phyloP scores from a whole-genome alignment of 2,329 filamentous ascomycete genomes.

The Penicillium digitatum region DNA sequence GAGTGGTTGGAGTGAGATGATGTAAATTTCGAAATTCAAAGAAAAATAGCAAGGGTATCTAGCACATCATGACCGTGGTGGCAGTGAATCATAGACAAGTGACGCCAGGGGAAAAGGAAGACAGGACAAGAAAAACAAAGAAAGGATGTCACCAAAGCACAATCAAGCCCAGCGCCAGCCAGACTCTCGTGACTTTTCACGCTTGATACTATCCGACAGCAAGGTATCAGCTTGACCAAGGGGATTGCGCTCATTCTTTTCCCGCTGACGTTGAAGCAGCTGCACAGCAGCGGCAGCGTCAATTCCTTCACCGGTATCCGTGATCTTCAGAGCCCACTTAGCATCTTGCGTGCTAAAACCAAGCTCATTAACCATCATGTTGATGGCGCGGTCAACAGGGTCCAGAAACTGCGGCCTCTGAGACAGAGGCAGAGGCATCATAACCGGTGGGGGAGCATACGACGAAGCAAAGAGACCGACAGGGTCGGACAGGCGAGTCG shows the following conservation, averaged over 20 bases:
- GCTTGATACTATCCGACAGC: slow-evolving; percentile 26
- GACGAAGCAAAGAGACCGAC: slow-evolving; percentile 10
- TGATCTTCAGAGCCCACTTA: slow-evolving; percentile 55
- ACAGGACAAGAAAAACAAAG: not conserved
- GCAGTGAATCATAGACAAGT: not conserved
- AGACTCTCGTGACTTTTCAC: slow-evolving; percentile 24
- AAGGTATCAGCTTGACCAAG: slow-evolving; percentile 17
- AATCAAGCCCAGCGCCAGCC: slow-evolving; percentile 42
- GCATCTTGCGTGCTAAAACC: slow-evolving; percentile 56
- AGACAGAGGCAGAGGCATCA: slow-evolving; percentile 14
- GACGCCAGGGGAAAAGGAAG: not conserved
- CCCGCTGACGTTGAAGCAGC: slow-evolving; percentile 46
- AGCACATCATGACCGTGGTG: not conserved
- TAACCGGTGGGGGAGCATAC: slow-evolving; percentile 17
- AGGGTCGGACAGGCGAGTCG: slow-evolving; percentile 5
- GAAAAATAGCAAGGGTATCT: slow-evolving; percentile 2
- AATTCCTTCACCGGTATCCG: slow-evolving; percentile 58
- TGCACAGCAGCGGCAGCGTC: slow-evolving; percentile 56
- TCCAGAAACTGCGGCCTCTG: slow-evolving; percentile 41
- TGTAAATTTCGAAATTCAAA: no score
- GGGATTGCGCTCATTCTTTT: slow-evolving; percentile 21
- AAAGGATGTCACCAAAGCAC: not conserved
- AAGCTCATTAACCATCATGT: slow-evolving; percentile 54
- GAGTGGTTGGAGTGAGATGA: no score
- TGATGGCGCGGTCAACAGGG: slow-evolving; percentile 55